Base-by-base conservation (phyloP, 2,329 filamentous ascomycete genomes). In the Diaporthe longicolla region DNA sequence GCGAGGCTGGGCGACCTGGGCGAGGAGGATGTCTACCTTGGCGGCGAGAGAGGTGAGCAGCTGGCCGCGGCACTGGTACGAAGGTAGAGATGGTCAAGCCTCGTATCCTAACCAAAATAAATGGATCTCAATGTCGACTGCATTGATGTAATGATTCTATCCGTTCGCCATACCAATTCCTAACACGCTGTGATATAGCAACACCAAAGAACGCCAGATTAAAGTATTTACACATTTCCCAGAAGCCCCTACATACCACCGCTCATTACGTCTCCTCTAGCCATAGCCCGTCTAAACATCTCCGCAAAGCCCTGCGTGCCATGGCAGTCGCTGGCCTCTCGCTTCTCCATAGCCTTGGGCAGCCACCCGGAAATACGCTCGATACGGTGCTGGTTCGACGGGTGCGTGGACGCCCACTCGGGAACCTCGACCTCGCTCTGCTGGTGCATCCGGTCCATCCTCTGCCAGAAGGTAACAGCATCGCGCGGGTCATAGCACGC, bases 381-480 rank as follows among this genome's bases (percentile, higher is more conserved):
- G 73, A 93, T 88, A 29, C 93, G 85, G 73, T 89, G 90, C 73
- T 89, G 86, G 77, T 92, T 91, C 84, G 92, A 92, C 48, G 94
- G 94, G 84, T 96, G 94, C 8, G 94, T 95, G 79, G 90, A 93
- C 78, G 95, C 83, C 84, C 94, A 92, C 82, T 95, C 91, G 0
- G 93, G 93, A 45, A 89, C 86, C 72, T 89, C 87, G 7, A 79
- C 78, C 59, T 87, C 82, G 35, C 70, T 29, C 54, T 63, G 71
- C 32, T 54, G 43, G 15, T 84, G 83, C 2, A 83, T 80, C 52
- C 81, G 80, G 76, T 93, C 90, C 91, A 94, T 94, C 66, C 91
- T 83, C 80, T 87, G 82, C 92, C 91, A 94, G 74, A 95, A 90
- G 0, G 85, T 85, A 57, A 93, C 85, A 0, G 93, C 93, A 75